Evolutionary conservation across 805 yeast species (phyloP).

Genomic region (Torulaspora quercuum): DNA sequence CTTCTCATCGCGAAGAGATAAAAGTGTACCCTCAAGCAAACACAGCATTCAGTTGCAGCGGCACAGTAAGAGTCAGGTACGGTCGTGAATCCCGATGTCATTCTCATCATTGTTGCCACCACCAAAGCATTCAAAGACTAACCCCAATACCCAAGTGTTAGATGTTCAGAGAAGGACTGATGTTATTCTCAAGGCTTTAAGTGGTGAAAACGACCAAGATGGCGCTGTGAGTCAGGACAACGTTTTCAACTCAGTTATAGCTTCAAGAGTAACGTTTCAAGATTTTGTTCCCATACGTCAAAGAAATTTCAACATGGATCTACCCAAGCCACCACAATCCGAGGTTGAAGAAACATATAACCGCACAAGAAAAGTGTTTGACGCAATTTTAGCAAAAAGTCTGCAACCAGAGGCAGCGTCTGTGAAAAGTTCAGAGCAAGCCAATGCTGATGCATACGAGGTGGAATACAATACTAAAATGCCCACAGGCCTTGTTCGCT

Average conservation of each 20-base stretch:
- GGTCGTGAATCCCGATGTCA: conserved; percentile 18
- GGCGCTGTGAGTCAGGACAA: conserved; percentile 5
- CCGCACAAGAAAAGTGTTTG: conserved; percentile 55
- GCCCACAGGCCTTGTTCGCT: conserved; percentile 32
- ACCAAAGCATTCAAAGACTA: conserved; percentile 17
- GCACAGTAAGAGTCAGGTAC: neutral
- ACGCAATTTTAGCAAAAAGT: conserved; percentile 46
- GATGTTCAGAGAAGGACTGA: conserved; percentile 6
- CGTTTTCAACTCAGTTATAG: conserved; percentile 17
- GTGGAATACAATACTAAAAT: conserved; percentile 45
- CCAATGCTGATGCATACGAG: conserved; percentile 40
- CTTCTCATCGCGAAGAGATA: neutral
- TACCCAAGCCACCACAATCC: conserved; percentile 47
- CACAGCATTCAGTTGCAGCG: neutral
- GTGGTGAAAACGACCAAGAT: conserved; percentile 8
- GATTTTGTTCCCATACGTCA: conserved; percentile 62
- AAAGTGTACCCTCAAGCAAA: neutral
- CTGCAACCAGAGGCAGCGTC: conserved; percentile 32
- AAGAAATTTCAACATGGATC: conserved; percentile 38
- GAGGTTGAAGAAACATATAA: conserved; percentile 46
- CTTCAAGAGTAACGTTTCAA: conserved; percentile 40
- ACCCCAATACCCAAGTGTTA: neutral
- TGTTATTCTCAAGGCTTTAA: conserved; percentile 9
- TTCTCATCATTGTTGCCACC: conserved; percentile 28
- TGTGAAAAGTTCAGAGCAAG: conserved; percentile 24